Base-by-base conservation (phyloP, 805 yeast species). In the Candida peoriensis region DNA sequence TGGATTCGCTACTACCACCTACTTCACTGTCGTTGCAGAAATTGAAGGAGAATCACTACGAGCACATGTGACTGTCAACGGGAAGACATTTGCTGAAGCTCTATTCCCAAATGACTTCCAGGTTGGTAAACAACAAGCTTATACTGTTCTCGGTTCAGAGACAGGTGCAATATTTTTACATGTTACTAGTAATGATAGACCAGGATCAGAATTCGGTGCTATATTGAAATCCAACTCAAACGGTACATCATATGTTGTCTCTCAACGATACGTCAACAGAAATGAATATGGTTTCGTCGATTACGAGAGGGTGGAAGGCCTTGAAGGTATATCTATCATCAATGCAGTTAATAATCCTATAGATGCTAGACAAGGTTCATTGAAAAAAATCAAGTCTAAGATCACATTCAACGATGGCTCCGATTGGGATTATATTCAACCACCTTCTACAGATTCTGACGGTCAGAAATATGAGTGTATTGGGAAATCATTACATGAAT, bases 361-460 rank as follows among this genome's bases (percentile, higher is more conserved):
- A 1, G 70, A 69, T 5, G 70, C 72, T 4, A 53, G 50, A 3
- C 42, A 47, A 1, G 75, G 74, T 3, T 61, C 66, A 4, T 39
- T 56, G 7, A 89, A 89, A 56, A 58, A 68, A 44, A 54, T 90
- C 38, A 76, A 76, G 54, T 71, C 96, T 0, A 68, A 66, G 53
- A 84, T 90, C 35, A 76, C 97, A 0, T 86, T 79, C 55, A 87
- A 87, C 55, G 97, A 93, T 57, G 98, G 96, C 33, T 82, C 93
- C 4, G 80, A 81, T 43, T 90, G 97, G 97, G 56, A 66, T 4
- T 76, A 64, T 35, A 49, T 93, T 15, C 50, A 57, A 1, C 90
- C 97, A 4, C 97, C 97, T 2, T 37, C 61, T 1, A 62, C 58
- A 5, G 87, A 84, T 50, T 71, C 83, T 2, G 58, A 71, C 1